These are phyloP conservation scores for Ustilago esculenta DNA, from an alignment of 1,284 basidiomycete species.

Conservation along the genomic window DNA sequence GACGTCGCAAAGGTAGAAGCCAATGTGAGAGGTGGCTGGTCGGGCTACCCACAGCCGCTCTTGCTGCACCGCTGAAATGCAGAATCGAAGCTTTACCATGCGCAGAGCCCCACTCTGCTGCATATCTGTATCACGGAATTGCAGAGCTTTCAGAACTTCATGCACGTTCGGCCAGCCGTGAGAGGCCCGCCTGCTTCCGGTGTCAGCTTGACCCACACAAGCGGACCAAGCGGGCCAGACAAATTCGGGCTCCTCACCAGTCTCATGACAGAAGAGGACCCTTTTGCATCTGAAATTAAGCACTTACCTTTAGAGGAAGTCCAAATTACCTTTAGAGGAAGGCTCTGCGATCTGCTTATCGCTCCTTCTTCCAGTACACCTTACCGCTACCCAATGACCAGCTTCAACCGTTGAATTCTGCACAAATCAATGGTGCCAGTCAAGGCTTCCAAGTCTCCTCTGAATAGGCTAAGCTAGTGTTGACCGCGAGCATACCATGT, in stretches of 20 bases:
- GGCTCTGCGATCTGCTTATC: constrained; percentile 32
- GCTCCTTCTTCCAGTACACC: not conserved
- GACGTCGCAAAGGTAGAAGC: too few species aligned
- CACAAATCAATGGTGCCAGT: too few species aligned
- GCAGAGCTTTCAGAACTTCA: constrained; percentile 1
- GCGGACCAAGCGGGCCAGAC: constrained; percentile 17
- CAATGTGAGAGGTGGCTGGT: not conserved
- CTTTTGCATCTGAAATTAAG: constrained; percentile 12
- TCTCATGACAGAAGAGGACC: not conserved
- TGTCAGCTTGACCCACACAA: constrained; percentile 11
- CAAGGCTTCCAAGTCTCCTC: too few species aligned
- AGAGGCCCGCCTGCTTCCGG: constrained; percentile 13
- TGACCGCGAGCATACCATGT: too few species aligned
- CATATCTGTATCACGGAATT: too few species aligned
- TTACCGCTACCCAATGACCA: too few species aligned
- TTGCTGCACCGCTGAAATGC: too few species aligned
- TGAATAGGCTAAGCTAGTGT: too few species aligned
- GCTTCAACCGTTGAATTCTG: too few species aligned
- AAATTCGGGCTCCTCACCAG: not conserved
- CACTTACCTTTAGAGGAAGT: constrained; percentile 45
- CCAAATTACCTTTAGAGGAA: constrained; percentile 50
- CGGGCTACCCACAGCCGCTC: constrained; percentile 3
- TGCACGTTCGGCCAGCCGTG: constrained; percentile 14
- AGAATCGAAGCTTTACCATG: too few species aligned
- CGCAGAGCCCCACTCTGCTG: not conserved